A percentile compares a stretch with the other conserved stretches of the same genome.
Evolutionary conservation across 192 early-diverging fungal genomes (phyloP).

Genomic region (Coemansia sp.): DNA sequence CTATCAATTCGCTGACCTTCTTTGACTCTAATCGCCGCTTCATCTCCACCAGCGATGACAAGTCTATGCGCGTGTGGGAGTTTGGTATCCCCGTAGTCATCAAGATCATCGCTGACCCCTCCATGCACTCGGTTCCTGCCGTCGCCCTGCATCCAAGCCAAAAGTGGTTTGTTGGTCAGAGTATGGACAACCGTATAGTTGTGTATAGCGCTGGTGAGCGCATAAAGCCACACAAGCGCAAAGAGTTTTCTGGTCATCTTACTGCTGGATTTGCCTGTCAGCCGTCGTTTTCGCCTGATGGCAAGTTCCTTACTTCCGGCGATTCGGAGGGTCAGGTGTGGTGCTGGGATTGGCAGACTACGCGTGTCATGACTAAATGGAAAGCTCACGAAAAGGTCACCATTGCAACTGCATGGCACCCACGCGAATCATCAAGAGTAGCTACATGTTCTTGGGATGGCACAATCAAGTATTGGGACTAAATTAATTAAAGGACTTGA

Average conservation of each 20-base stretch:
- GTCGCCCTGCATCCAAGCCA: slow-evolving; percentile 86
- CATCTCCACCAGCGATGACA: slow-evolving; percentile 96
- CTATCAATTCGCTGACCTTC: slow-evolving; percentile 97
- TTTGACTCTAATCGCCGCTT: slow-evolving; percentile 93
- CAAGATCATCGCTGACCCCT: slow-evolving; percentile 95
- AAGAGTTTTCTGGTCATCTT: slow-evolving; percentile 89
- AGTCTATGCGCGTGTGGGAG: slow-evolving; percentile 97
- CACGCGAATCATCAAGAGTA: slow-evolving; percentile 88
- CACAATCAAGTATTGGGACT: slow-evolving; percentile 88
- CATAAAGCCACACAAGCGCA: slow-evolving; percentile 88
- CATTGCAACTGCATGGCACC: slow-evolving; percentile 94
- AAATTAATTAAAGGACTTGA: background rate
- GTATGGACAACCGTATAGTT: slow-evolving; percentile 95
- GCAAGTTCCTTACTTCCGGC: slow-evolving; percentile 82
- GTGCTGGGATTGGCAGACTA: slow-evolving; percentile 98
- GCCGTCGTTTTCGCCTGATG: slow-evolving; percentile 91
- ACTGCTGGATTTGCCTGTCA: slow-evolving; percentile 98
- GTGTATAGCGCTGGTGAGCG: slow-evolving; percentile 86
- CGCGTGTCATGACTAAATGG: slow-evolving; percentile 81
- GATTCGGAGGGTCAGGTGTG: slow-evolving; percentile 92
- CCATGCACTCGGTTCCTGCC: slow-evolving; percentile 96
- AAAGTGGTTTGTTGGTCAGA: slow-evolving; percentile 94
- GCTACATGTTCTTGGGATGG: slow-evolving; percentile 97
- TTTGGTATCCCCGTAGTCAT: slow-evolving; percentile 98
- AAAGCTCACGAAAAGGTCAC: slow-evolving; percentile 92